phyloP scores from a whole-genome alignment of 1,284 basidiomycete genomes.

The Exobasidium cylindrosporum region DNA sequence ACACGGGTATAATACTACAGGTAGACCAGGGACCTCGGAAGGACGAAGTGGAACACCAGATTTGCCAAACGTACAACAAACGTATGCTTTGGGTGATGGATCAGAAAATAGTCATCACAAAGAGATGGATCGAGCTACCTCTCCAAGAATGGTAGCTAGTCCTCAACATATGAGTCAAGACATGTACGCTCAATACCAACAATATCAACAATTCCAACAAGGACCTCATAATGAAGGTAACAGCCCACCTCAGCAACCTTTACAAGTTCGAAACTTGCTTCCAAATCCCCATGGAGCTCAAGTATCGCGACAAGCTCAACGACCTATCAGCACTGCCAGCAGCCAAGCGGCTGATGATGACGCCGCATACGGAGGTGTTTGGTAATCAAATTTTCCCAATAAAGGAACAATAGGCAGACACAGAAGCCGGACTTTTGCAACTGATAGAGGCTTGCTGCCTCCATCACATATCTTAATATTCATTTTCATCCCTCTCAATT shows the following conservation, averaged over 20 bases:
- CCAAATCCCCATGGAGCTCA: slow-evolving; percentile 4
- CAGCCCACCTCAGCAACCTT: slow-evolving; percentile 13
- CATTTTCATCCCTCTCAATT: too few species aligned
- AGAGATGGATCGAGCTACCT: background rate
- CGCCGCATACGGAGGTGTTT: slow-evolving; percentile 43
- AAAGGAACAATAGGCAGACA: background rate
- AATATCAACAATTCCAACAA: background rate
- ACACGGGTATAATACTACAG: slow-evolving; percentile 23
- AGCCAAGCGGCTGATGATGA: slow-evolving; percentile 33
- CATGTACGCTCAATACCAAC: background rate
- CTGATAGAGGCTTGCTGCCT: too few species aligned
- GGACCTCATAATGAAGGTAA: background rate
- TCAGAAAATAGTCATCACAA: slow-evolving; percentile 2
- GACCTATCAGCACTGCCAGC: slow-evolving; percentile 35
- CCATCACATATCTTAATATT: too few species aligned
- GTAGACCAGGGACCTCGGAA: slow-evolving; percentile 31
- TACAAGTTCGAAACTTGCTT: slow-evolving; percentile 15
- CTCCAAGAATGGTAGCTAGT: background rate
- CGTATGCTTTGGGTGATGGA: slow-evolving; percentile 26
- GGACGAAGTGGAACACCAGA: slow-evolving; percentile 39
- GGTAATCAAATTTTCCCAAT: slow-evolving; percentile 16
- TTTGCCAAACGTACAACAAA: slow-evolving; percentile 43
- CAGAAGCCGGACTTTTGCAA: slow-evolving; percentile 3
- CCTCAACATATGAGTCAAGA: slow-evolving; percentile 1
- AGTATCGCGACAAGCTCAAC: slow-evolving; percentile 14